Base-by-base conservation (phyloP, 352 stramenopile genomes). In the Thalassiosira oceanica region DNA sequence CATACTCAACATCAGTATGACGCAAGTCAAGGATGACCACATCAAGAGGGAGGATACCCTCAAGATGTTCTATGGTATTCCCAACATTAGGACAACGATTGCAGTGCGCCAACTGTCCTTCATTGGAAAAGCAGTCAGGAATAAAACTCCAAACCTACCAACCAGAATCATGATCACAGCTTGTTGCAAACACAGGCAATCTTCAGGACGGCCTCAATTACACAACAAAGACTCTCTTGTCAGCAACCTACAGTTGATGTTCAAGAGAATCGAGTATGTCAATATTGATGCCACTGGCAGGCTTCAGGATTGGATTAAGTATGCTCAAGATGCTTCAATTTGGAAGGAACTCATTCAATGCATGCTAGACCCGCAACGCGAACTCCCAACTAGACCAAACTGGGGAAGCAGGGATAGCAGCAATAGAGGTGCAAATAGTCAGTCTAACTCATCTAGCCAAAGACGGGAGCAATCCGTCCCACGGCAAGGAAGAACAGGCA, bases 201-300 rank as follows among this genome's bases (percentile, higher is more conserved):
- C 39, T 6, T 16, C 2, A 51, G 15, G 29, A 42, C 6, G 57
- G 11, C 29, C 29, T 8, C 45, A 55, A 5, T 55, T 42, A 43
- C 29, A 58, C 33, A 39, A 67, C 57, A 67, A 57, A 48, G 43
- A 57, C 16, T 23, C 52, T 8, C 21, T 62, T 13, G 52, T 62
- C 18, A 49, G 52, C 8, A 51, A 49, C 13, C 52, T 62, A 5
- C 5, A 62, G 28, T 21, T 62, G 13, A n/a, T 60, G 13, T 60
- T 60, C 35, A 16, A 15, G 11, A 29, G 52, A 11, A 35, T 60
- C 26, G 13, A n/a, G 15, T 20, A 26, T 18, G 50, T 60, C 21
- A 42, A n/a, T 10, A 62, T 62, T 20, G 52, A 62, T 23, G 18
- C 29, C 42, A 31, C 18, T 10, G 52, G 52, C 13, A 37, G 35